phyloP scores from a whole-genome alignment of 148 eudicot species.

The Beta vulgaris region DNA sequence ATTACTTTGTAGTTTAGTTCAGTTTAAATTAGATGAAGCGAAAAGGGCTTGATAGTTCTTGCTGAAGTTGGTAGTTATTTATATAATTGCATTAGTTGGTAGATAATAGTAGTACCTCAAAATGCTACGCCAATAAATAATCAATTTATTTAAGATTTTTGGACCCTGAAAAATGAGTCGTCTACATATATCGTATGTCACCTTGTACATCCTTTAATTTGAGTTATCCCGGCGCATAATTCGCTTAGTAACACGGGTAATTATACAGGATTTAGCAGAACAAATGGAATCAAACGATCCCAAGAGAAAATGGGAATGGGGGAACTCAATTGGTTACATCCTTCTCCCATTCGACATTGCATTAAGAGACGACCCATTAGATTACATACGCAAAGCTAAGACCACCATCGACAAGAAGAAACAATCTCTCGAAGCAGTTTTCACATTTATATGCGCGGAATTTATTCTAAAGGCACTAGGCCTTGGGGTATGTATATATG shows the following conservation, averaged over 20 bases:
- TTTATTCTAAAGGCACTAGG: conserved; percentile 42
- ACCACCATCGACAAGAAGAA: conserved; percentile 55
- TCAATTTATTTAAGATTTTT: too few species aligned
- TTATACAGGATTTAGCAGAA: conserved; percentile 47
- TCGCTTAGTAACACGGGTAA: not conserved
- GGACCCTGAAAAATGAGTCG: too few species aligned
- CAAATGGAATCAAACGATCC: conserved; percentile 43
- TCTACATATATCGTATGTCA: too few species aligned
- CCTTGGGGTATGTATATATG: conserved; percentile 27
- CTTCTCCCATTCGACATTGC: conserved; percentile 51
- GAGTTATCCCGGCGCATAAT: too few species aligned
- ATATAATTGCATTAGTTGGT: too few species aligned
- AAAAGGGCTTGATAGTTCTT: too few species aligned
- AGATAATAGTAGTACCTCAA: too few species aligned
- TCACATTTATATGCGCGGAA: conserved; percentile 21
- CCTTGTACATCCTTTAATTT: too few species aligned
- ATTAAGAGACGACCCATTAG: conserved; percentile 47
- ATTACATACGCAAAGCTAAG: conserved; percentile 52
- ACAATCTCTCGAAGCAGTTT: conserved; percentile 50
- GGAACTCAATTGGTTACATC: conserved; percentile 51
- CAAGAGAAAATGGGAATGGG: conserved; percentile 41
- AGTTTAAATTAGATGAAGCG: too few species aligned
- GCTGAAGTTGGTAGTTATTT: too few species aligned
- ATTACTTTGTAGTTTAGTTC: too few species aligned
- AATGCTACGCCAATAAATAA: too few species aligned